phyloP scores from a whole-genome alignment of 78 protist genomes.

The Tieghemostelium lacteum region DNA sequence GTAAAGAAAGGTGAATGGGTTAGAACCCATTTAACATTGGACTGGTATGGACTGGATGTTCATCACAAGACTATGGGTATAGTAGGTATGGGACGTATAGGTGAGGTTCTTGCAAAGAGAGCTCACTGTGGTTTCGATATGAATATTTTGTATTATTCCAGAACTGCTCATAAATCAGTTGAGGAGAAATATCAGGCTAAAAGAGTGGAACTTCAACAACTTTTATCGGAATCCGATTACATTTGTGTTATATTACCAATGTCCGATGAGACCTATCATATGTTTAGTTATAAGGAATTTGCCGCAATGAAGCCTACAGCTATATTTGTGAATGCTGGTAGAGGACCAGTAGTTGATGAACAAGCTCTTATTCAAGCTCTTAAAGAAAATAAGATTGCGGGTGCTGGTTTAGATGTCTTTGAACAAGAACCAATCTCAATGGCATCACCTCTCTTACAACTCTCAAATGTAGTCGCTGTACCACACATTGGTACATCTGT shows the following conservation, averaged over 20 bases:
- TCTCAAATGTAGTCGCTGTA: background rate
- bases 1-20: slow-evolving; percentile 12
- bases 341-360: slow-evolving; percentile 64
- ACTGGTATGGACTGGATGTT: slow-evolving; percentile 40
- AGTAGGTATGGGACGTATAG: slow-evolving; percentile 83
- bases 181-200: background rate
- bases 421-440: slow-evolving; percentile 44
- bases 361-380: slow-evolving; percentile 48
- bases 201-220: background rate
- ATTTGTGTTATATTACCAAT: slow-evolving; percentile 12
- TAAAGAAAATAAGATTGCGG: slow-evolving; percentile 5
- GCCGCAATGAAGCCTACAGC: slow-evolving; percentile 43
- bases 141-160: slow-evolving; percentile 29
- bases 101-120: slow-evolving; percentile 60
- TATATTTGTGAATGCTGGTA: slow-evolving; percentile 39
- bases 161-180: background rate
- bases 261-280: slow-evolving; percentile 28
- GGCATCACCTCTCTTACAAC: background rate
- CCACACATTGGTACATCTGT: slow-evolving; percentile 26
- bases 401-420: slow-evolving; percentile 77
- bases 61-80: slow-evolving; percentile 81
- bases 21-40: background rate
- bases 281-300: background rate
- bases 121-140: slow-evolving; percentile 56
- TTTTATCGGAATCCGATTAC: slow-evolving; percentile 23